A percentile compares a stretch with the other conserved stretches of the same genome.
Evolutionary conservation across 768 basidiomycete genomes (phyloP).

Genomic region (Terana coerulea): DNA sequence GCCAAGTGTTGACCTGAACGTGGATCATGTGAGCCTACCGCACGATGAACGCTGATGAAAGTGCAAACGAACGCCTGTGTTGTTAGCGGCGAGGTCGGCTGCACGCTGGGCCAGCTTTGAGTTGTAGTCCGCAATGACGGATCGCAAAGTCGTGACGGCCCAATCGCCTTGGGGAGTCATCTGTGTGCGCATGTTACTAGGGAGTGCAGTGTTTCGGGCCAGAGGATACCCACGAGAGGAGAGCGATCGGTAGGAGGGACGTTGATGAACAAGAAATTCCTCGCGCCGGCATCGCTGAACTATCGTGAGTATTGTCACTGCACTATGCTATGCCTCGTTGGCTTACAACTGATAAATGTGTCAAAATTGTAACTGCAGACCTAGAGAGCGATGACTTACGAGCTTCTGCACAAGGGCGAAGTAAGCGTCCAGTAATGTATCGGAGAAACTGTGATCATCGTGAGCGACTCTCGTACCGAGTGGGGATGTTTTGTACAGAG

Average conservation of each 20-base stretch:
- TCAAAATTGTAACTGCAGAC: too few species aligned
- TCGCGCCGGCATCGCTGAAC: conserved; percentile 47
- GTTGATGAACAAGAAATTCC: conserved; percentile 60
- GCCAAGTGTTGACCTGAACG: conserved; percentile 40
- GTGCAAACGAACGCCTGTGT: conserved; percentile 43
- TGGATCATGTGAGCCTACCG: background rate
- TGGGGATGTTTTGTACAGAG: too few species aligned
- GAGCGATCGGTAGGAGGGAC: conserved; percentile 57
- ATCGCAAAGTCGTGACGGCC: conserved; percentile 37
- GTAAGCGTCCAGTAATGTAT: conserved; percentile 43
- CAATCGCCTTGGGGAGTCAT: conserved; percentile 42
- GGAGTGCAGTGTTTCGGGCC: background rate
- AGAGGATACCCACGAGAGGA: conserved; percentile 47
- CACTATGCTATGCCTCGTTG: conserved; percentile 13
- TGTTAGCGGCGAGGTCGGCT: conserved; percentile 37
- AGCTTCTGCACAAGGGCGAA: conserved; percentile 48
- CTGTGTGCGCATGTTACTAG: conserved; percentile 25
- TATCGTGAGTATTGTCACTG: conserved; percentile 24
- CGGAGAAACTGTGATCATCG: conserved; percentile 42
- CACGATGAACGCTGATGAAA: too few species aligned
- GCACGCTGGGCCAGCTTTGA: conserved; percentile 39
- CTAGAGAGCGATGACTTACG: conserved; percentile 30
- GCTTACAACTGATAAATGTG: background rate
- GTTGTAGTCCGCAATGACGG: conserved; percentile 51
- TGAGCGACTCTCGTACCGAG: background rate